phyloP scores from a whole-genome alignment of 2,329 filamentous ascomycete species.

The Hypoxylon sp. region DNA sequence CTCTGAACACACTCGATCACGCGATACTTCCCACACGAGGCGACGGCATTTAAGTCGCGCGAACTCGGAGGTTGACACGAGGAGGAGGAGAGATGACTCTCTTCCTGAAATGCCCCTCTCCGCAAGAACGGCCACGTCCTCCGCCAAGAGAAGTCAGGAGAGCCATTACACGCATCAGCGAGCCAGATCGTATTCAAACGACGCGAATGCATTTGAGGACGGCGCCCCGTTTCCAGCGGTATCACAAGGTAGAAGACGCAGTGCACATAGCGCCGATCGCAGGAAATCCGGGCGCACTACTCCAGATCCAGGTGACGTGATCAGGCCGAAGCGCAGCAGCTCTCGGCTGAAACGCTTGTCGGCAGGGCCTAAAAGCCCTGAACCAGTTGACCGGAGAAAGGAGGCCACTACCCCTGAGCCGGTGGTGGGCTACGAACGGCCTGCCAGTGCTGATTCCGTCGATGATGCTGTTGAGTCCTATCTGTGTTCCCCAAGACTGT shows the following conservation, averaged over 20 bases:
- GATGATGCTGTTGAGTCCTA: slow-evolving; percentile 90
- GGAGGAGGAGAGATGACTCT: slow-evolving; percentile 48
- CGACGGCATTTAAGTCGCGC: slow-evolving; percentile 46
- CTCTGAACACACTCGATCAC: slow-evolving; percentile 51
- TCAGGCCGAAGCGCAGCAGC: slow-evolving; percentile 66
- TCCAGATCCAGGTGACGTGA: slow-evolving; percentile 60
- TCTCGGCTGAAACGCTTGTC: slow-evolving; percentile 71
- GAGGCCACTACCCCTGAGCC: slow-evolving; percentile 54
- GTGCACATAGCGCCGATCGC: slow-evolving; percentile 59
- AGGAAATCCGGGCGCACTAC: slow-evolving; percentile 63
- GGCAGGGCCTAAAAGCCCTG: slow-evolving; percentile 55
- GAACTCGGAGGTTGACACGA: slow-evolving; percentile 43
- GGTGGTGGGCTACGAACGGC: slow-evolving; percentile 75
- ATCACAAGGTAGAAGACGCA: slow-evolving; percentile 69
- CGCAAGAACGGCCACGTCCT: slow-evolving; percentile 41
- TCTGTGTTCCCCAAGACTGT: slow-evolving; percentile 83
- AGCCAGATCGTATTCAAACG: slow-evolving; percentile 42
- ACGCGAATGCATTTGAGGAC: slow-evolving; percentile 63
- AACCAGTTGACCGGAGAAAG: slow-evolving; percentile 47
- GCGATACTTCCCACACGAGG: slow-evolving; percentile 38
- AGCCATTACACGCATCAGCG: slow-evolving; percentile 44
- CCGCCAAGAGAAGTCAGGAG: slow-evolving; percentile 43
- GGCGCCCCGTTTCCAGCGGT: slow-evolving; percentile 78
- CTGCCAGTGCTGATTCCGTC: slow-evolving; percentile 84
- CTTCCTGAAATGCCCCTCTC: slow-evolving; percentile 50